Conservation (phyloP, 768 basidiomycete genomes). For the Psilocybe cubensis region DNA sequence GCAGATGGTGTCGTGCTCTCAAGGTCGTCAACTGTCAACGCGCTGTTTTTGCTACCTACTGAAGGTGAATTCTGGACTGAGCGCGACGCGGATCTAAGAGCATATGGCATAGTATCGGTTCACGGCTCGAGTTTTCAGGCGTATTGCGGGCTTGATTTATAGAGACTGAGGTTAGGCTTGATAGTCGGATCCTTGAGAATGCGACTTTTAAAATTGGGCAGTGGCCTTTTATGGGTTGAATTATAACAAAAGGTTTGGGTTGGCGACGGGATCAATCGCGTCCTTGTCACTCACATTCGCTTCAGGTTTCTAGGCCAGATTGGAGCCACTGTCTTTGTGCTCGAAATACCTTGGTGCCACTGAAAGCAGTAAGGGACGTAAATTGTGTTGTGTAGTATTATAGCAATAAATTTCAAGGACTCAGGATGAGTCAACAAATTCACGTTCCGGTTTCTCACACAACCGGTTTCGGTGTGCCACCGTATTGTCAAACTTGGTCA, state of each 20-base stretch:
- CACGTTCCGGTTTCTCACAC: background rate
- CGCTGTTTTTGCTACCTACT: conserved; percentile 6
- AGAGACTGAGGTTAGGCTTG: background rate
- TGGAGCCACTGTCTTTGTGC: background rate
- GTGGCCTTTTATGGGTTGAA: background rate
- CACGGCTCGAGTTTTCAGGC: conserved; percentile 14
- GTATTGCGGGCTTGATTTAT: background rate
- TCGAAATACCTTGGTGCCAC: background rate
- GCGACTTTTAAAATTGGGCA: background rate
- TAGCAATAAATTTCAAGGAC: background rate
- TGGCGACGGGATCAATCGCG: background rate
- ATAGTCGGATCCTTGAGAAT: background rate
- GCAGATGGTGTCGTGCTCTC: conserved; percentile 21
- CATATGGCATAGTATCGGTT: conserved; percentile 22
- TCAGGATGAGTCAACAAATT: background rate
- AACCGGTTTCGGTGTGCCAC: background rate
- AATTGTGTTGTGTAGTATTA: background rate
- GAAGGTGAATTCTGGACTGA: conserved; percentile 25
- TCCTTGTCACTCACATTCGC: background rate
- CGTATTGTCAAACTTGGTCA: background rate
- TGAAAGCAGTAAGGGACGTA: background rate
- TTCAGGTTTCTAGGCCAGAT: background rate
- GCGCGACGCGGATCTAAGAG: conserved; percentile 18
- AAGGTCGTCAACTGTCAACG: background rate
- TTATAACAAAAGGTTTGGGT: background rate